A percentile compares a stretch with the other conserved stretches of the same genome.
phyloP scores from a whole-genome alignment of 169 alveolate species.

The Plasmodium gallinaceum region DNA sequence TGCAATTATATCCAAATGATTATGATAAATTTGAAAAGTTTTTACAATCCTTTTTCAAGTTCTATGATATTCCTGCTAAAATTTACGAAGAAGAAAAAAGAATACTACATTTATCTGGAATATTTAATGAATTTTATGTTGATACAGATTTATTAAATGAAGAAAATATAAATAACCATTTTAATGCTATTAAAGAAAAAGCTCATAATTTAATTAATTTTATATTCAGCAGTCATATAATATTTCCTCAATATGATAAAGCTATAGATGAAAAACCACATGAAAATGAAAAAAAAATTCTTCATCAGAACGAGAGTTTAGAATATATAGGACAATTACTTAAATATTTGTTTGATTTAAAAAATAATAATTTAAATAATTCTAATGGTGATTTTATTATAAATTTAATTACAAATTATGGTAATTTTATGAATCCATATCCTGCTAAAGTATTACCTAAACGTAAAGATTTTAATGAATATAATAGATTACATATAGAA shows the following conservation, averaged over 20 bases:
- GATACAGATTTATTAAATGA: constrained; percentile 21
- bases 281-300: not conserved
- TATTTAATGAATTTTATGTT: constrained; percentile 28
- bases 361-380: constrained; percentile 27
- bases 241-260: constrained; percentile 19
- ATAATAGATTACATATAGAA: not conserved
- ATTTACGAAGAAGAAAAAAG: constrained; percentile 37
- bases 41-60: constrained; percentile 23
- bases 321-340: constrained; percentile 13
- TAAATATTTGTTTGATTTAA: constrained; percentile 19
- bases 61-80: constrained; percentile 11
- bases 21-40: constrained; percentile 37
- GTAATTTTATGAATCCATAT: constrained; percentile 28
- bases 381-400: constrained; percentile 42
- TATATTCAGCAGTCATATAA: constrained; percentile 30
- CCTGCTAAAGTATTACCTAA: not conserved
- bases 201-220: constrained; percentile 48
- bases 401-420: constrained; percentile 30
- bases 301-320: constrained; percentile 3
- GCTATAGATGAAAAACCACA: not conserved
- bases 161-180: constrained; percentile 20
- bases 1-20: constrained; percentile 19
- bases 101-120: constrained; percentile 48
- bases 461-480: not conserved
- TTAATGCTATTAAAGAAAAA: constrained; percentile 12